Percentiles rank a stretch among this genome's conserved stretches.
These are phyloP conservation scores for Stagonosporopsis vannaccii DNA, from an alignment of 2,329 filamentous ascomycete genomes.

Conservation along the genomic window DNA sequence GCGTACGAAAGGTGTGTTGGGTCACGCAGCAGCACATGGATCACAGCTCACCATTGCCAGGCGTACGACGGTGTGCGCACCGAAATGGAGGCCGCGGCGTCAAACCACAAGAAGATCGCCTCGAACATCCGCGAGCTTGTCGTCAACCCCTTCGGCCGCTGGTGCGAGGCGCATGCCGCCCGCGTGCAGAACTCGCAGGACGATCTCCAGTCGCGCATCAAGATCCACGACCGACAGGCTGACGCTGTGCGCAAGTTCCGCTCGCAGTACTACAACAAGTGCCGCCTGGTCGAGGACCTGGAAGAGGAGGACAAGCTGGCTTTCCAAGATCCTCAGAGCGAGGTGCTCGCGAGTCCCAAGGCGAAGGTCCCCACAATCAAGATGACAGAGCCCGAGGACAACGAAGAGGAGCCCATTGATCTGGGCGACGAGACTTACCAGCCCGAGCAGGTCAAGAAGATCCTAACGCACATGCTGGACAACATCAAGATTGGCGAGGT, in stretches of 20 bases:
- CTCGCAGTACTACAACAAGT: slow-evolving; percentile 99
- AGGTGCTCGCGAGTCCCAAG: slow-evolving; percentile 58
- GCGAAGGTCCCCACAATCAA: slow-evolving; percentile 85
- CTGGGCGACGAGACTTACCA: slow-evolving; percentile 89
- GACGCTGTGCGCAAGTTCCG: slow-evolving; percentile 91
- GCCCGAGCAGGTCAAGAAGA: slow-evolving; percentile 88
- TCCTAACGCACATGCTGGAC: slow-evolving; percentile 83
- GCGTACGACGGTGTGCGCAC: slow-evolving; percentile 91
- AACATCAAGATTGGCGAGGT: slow-evolving; percentile 87
- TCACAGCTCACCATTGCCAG: slow-evolving; percentile 56
- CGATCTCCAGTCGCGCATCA: slow-evolving; percentile 88
- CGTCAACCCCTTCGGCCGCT: slow-evolving; percentile 89
- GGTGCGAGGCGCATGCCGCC: slow-evolving; percentile 93
- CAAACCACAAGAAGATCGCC: slow-evolving; percentile 93
- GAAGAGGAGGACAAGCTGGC: slow-evolving; percentile 99
- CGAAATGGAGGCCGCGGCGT: slow-evolving; percentile 90
- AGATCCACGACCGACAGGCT: slow-evolving; percentile 89
- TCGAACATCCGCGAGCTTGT: slow-evolving; percentile 96
- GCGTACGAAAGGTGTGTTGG: slow-evolving; percentile 82
- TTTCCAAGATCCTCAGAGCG: slow-evolving; percentile 80
- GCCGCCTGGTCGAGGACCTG: slow-evolving; percentile 90
- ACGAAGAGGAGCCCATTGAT: slow-evolving; percentile 82
- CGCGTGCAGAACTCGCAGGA: slow-evolving; percentile 95
- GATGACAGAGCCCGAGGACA: slow-evolving; percentile 72
- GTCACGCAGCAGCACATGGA: background rate